Percentiles rank a stretch among this genome's conserved stretches.
These are phyloP conservation scores for Ormosia emarginata DNA, from an alignment of 306 rosid genomes.

Conservation along the genomic window DNA sequence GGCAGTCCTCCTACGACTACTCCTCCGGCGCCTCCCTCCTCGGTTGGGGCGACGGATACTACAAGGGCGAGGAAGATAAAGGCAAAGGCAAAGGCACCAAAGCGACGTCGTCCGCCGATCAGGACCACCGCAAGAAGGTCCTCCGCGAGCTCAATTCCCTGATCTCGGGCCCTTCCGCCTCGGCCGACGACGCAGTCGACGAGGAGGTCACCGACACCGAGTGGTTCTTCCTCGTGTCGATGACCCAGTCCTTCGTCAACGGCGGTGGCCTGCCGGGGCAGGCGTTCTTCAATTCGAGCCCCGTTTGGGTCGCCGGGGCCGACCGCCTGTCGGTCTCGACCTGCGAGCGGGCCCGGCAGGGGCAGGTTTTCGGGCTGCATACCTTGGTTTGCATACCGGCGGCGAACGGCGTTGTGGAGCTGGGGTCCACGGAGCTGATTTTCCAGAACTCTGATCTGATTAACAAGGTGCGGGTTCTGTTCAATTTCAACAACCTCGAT, in stretches of 20 bases:
- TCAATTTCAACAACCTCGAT: slow-evolving; percentile 65
- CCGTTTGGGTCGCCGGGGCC: slow-evolving; percentile 63
- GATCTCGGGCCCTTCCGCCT: slow-evolving; percentile 64
- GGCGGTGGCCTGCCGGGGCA: slow-evolving; percentile 71
- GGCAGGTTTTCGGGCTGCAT: slow-evolving; percentile 56
- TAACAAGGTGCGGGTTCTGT: slow-evolving; percentile 64
- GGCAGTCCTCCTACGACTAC: slow-evolving; percentile 80
- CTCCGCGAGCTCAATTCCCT: slow-evolving; percentile 82
- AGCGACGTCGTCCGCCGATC: slow-evolving; percentile 55
- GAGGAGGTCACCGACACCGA: slow-evolving; percentile 94
- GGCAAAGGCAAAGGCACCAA: slow-evolving; percentile 17
- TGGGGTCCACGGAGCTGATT: slow-evolving; percentile 77
- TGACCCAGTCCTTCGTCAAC: slow-evolving; percentile 78
- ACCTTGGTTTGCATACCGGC: slow-evolving; percentile 77
- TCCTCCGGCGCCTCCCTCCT: slow-evolving; percentile 48
- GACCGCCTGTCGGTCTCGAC: slow-evolving; percentile 41
- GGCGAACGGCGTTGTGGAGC: slow-evolving; percentile 74
- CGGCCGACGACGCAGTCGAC: slow-evolving; percentile 55
- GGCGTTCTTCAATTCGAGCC: slow-evolving; percentile 46
- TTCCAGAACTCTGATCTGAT: slow-evolving; percentile 66
- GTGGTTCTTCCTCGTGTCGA: slow-evolving; percentile 90
- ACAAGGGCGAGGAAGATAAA: slow-evolving; percentile 81
- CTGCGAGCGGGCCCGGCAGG: slow-evolving; percentile 76
- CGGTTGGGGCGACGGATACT: slow-evolving; percentile 96
- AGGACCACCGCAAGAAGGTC: slow-evolving; percentile 76